These are phyloP conservation scores for Narthecium ossifragum DNA, from an alignment of 106 monocot species.

Conservation along the genomic window DNA sequence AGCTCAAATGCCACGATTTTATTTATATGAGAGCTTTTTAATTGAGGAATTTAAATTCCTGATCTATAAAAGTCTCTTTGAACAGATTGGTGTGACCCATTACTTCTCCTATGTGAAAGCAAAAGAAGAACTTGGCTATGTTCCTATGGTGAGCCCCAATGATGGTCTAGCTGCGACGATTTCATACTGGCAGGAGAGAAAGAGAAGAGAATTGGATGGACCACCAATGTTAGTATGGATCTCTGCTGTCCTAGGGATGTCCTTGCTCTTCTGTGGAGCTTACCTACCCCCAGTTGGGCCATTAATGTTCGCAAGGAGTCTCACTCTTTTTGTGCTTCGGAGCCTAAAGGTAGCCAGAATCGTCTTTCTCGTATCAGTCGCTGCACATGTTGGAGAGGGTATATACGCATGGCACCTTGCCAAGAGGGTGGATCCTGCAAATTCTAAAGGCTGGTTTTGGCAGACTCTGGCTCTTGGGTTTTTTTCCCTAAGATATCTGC, in stretches of 20 bases:
- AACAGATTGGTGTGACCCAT: conserved; percentile 91
- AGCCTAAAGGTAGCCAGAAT: conserved; percentile 33
- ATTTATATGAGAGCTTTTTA: no score
- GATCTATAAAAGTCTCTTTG: conserved; percentile 1
- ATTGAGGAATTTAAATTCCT: neutral
- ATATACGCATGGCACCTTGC: conserved; percentile 71
- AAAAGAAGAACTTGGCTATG: conserved; percentile 78
- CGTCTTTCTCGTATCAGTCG: conserved; percentile 31
- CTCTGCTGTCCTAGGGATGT: conserved; percentile 43
- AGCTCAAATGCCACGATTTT: no score
- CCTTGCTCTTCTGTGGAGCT: conserved; percentile 42
- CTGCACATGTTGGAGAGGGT: conserved; percentile 60
- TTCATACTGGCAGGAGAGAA: conserved; percentile 72
- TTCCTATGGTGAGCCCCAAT: conserved; percentile 63
- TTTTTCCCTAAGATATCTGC: conserved; percentile 59
- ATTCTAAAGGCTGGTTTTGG: conserved; percentile 85
- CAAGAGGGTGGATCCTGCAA: conserved; percentile 62
- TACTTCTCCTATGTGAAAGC: conserved; percentile 91
- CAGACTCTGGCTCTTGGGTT: conserved; percentile 68
- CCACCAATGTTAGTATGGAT: conserved; percentile 63
- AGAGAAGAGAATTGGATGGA: conserved; percentile 67
- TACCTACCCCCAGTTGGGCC: conserved; percentile 68
- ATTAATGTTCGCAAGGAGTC: conserved; percentile 18
- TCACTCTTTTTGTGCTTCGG: conserved; percentile 55
- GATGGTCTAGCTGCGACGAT: conserved; percentile 77